Percentiles rank a stretch among this genome's conserved stretches.
phyloP scores from a whole-genome alignment of 2,329 filamentous ascomycete species.

The Ophiocordyceps robertsii region DNA sequence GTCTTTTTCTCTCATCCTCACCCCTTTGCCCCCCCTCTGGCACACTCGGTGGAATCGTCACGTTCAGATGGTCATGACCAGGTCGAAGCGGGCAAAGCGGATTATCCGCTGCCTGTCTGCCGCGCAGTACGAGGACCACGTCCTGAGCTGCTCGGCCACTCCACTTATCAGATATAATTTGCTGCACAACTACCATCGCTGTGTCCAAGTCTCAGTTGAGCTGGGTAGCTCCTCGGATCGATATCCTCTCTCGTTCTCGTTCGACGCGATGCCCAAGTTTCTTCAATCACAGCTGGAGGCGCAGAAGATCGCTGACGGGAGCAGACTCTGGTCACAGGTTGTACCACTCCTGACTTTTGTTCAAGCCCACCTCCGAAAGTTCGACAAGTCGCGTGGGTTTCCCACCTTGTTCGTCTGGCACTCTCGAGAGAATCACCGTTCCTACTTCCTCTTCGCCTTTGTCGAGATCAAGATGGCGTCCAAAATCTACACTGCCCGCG shows the following conservation, averaged over 20 bases:
- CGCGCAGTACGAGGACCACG: constrained; percentile 23
- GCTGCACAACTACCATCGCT: constrained; percentile 15
- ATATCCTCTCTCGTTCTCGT: constrained; percentile 6
- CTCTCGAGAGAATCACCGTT: constrained; percentile 17
- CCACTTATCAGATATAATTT: constrained; percentile 17
- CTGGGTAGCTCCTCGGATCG: constrained; percentile 12
- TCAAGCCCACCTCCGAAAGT: constrained; percentile 10
- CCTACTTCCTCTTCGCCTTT: constrained; percentile 27
- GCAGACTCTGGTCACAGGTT: constrained; percentile 14
- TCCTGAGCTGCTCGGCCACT: constrained; percentile 16
- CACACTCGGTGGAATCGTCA: background rate
- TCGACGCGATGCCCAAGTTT: constrained; percentile 10
- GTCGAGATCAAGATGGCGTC: constrained; percentile 26
- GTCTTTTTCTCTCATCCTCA: background rate
- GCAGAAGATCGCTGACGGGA: constrained; percentile 17
- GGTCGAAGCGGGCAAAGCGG: constrained; percentile 18
- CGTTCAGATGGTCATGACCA: constrained; percentile 13
- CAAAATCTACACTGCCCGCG: constrained; percentile 26
- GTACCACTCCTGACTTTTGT: constrained; percentile 21
- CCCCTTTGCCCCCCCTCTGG: background rate
- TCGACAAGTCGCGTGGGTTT: constrained; percentile 10
- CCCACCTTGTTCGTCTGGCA: constrained; percentile 27
- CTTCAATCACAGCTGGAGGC: constrained; percentile 12
- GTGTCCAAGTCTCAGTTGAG: constrained; percentile 15
- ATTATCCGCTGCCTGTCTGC: constrained; percentile 18